Base-by-base conservation (phyloP, 2,329 filamentous ascomycete species). In the Bipolaris cookei region DNA sequence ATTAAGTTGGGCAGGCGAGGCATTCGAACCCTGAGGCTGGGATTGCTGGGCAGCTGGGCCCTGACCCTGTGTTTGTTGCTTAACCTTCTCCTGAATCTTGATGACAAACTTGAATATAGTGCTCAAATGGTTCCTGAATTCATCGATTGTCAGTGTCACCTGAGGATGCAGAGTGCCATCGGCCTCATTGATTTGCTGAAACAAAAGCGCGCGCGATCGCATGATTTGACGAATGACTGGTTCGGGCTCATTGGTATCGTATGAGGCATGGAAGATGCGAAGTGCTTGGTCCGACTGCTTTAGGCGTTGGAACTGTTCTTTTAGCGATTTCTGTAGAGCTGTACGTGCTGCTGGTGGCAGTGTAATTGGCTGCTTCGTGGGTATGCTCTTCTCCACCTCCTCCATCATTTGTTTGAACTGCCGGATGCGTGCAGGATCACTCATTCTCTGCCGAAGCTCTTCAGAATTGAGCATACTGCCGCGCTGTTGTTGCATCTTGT, bases 241-340 rank as follows among this genome's bases (percentile, higher is more conserved):
- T 41, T 74, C 72, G 21, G 68, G 65, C 21, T 70, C 67, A 6
- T 43, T 59, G 23, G 53, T 53, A 11, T 74, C 67, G 45, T 68
- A 73, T 5, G 62, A 64, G 6, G 65, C 66, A 34, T 70, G 61
- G 56, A 73, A 76, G 21, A 71, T 59, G 32, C 70, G 71, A 21
- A 76, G 51, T 13, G 69, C 68, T n/a, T 66, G 60, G 11, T 75
- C 72, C 3, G 73, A 58, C 57, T 72, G 70, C 55, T 68, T 70
- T 21, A 76, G 47, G 30, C 59, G 48, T 4, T 48, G 32, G 2
- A 74, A 39, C n/a, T 73, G 64, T 25, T 71, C 66, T 37, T 67
- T 67, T 16, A 75, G 42, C 7, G 63, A 59, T 21, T 63, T 62
- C 44, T 75, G 66, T 23, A 77, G 58, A n/a, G 65, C 51, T 5